Evolutionary conservation across 2,329 filamentous ascomycete genomes (phyloP), one percentile per base, ranked within the genome.

Genomic region (Rutstroemia sp.): DNA sequence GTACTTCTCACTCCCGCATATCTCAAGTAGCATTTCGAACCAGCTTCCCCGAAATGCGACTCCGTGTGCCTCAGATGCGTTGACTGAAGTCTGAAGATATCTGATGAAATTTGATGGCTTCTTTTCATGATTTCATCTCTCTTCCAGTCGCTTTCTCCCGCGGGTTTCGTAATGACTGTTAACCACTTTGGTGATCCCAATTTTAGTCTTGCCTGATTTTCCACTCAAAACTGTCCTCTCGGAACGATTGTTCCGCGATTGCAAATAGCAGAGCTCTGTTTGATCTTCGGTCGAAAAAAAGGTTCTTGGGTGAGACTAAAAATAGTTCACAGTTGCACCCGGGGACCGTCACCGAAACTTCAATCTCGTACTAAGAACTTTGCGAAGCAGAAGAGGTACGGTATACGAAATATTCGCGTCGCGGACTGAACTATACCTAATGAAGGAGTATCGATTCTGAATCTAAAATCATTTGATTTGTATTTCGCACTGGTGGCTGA

Each of bases 201-300:
- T 54, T 34, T 48, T 48, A 48, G 30, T 34, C 30, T 34, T 34
- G 30, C 30, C 30, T 34, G 30, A 34, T 34, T 34, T 34, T 34
- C 10, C 30, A 34, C 30, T 34, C 9, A 34, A 34, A 34, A 34
- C 30, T 12, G 3, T 34, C 30, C 16, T 8, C 16, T 48, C 30
- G 41, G 42, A 41, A 54, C 44, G 10, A 48, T 39, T 41, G 47
- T 54, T 44, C 44, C 44, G 51, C 51, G 48, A 48, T n/a, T 25
- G 46, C 19, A 39, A 48, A 51, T 41, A 21, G 38, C n/a, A 54
- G 19, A 17, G 39, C 16, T 9, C 8, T 48, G 42, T 48, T 54
- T 54, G 51, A 54, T 54, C 51, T 48, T 54, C 42, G 16, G 23
- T 9, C 51, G 23, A 39, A 38, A 39, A 30, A 45, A 30, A 44